Evolutionary conservation across 2,329 filamentous ascomycete genomes (phyloP).

Genomic region (Colletotrichum viniferum): DNA sequence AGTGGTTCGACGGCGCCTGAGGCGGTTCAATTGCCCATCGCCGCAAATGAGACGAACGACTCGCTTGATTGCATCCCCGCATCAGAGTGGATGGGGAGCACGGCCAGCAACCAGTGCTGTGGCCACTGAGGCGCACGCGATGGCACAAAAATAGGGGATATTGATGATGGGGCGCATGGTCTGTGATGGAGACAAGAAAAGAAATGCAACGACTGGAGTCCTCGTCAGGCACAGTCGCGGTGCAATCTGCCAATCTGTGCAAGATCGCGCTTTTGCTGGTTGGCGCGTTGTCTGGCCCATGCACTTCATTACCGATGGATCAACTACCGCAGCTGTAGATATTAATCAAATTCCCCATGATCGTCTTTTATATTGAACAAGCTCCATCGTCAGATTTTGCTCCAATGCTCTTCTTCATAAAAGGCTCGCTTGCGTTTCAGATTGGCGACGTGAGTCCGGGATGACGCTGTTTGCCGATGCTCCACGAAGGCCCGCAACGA

Average conservation of each 20-base stretch:
- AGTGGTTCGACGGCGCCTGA: neutral
- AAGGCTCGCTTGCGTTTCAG: conserved; percentile 16
- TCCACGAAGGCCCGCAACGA: neutral
- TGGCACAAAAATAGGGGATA: neutral
- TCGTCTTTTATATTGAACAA: conserved; percentile 9
- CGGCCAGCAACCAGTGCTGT: neutral
- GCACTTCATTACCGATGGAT: neutral
- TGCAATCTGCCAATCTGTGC: conserved; percentile 1
- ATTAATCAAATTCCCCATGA: conserved; percentile 16
- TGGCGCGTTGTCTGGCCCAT: neutral
- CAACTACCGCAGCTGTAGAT: neutral
- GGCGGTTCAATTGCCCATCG: neutral
- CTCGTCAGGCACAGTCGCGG: neutral
- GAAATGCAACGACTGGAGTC: neutral
- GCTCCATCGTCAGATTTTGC: neutral
- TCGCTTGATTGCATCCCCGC: conserved; percentile 13
- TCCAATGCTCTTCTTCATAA: conserved; percentile 10
- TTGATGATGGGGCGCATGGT: neutral
- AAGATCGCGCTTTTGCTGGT: neutral
- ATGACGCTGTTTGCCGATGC: conserved; percentile 4
- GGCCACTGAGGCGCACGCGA: neutral
- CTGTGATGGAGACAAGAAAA: neutral
- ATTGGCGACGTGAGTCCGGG: conserved; percentile 11
- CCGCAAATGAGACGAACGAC: conserved; percentile 19
- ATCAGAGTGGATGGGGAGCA: neutral